Conservation (phyloP, 306 rosid genomes). For the Cajanus cajan region DNA sequence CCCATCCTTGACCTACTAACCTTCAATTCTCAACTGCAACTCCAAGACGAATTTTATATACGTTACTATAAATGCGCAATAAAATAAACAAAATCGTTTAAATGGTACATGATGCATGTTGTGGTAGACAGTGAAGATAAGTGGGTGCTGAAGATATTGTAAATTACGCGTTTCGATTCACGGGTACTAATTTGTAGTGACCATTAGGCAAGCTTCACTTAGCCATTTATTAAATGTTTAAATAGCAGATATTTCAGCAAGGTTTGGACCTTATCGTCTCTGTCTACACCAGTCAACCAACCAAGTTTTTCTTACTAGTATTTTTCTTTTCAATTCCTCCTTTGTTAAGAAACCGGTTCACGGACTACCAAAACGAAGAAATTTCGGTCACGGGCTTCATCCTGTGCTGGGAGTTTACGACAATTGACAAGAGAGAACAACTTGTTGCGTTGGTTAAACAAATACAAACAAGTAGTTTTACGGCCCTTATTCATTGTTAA, state of each 20-base stretch:
- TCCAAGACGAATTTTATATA: neutral
- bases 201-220: constrained; percentile 8
- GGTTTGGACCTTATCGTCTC: constrained; percentile 4
- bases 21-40: constrained; percentile 31
- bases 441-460: neutral
- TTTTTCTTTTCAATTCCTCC: neutral
- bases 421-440: neutral
- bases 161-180: constrained; percentile 36
- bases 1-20: constrained; percentile 37
- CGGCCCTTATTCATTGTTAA: neutral
- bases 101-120: neutral
- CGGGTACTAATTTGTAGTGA: constrained; percentile 40
- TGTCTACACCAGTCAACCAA: constrained; percentile 32
- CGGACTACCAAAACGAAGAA: constrained; percentile 7
- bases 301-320: neutral
- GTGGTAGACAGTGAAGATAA: neutral
- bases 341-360: neutral
- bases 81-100: too few species aligned
- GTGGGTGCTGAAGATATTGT: neutral
- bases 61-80: too few species aligned
- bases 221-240: constrained; percentile 13
- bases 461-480: neutral
- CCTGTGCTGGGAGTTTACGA: neutral
- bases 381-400: constrained; percentile 35
- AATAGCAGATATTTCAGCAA: neutral